Evolutionary conservation across 1,139 yeast genomes (phyloP).

Genomic region (Hanseniaspora sp.): DNA sequence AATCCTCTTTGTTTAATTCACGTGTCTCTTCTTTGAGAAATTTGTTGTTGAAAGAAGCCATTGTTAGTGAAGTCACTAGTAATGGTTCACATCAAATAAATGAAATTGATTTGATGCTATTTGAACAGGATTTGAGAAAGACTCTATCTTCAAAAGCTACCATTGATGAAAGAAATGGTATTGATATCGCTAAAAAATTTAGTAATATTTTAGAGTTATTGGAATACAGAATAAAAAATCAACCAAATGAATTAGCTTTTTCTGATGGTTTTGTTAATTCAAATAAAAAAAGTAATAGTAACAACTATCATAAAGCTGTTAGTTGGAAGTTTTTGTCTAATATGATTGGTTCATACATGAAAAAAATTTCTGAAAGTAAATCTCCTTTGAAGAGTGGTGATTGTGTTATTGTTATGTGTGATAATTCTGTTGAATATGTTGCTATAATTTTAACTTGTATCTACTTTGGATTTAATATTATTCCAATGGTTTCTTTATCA

Average conservation of each 20-base stretch:
- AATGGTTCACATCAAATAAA: background rate
- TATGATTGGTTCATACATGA: conserved; percentile 52
- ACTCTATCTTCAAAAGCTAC: conserved; percentile 38
- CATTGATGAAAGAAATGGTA: conserved; percentile 66
- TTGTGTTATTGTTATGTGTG: conserved; percentile 67
- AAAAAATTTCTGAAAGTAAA: conserved; percentile 40
- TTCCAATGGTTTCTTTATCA: conserved; percentile 72
- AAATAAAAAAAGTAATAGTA: conserved; percentile 27
- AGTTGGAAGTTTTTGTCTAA: conserved; percentile 82
- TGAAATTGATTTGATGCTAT: conserved; percentile 6
- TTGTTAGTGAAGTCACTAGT: conserved; percentile 7
- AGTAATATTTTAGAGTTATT: conserved; percentile 60
- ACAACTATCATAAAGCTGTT: conserved; percentile 42
- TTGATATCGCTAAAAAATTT: conserved; percentile 56
- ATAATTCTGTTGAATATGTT: conserved; percentile 77
- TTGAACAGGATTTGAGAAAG: conserved; percentile 39
- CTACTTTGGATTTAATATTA: conserved; percentile 64
- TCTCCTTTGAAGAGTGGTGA: conserved; percentile 53
- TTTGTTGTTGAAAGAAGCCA: conserved; percentile 21
- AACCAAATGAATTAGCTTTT: conserved; percentile 73
- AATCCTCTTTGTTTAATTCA: conserved; percentile 27
- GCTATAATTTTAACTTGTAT: conserved; percentile 81
- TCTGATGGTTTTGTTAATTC: conserved; percentile 44
- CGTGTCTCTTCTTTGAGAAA: conserved; percentile 27
- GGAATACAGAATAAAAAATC: conserved; percentile 64